Conservation (phyloP, 2,329 filamentous ascomycete species). For the Calycina herbarum region DNA sequence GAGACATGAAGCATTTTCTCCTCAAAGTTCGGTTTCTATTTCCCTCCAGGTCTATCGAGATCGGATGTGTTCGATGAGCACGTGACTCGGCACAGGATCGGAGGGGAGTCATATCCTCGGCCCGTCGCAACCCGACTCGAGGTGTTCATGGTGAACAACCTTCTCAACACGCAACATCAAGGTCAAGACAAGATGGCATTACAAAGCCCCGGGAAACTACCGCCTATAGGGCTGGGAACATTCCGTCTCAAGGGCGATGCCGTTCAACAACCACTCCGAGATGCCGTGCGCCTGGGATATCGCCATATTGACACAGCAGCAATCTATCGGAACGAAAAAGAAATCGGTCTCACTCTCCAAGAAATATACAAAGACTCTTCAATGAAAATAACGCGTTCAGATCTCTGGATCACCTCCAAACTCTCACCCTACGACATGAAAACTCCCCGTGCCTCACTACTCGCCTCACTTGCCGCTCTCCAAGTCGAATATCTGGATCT, state of each 20-base stretch:
- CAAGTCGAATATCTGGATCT: slow-evolving; percentile 66
- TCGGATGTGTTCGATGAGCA: too few relatives aligned
- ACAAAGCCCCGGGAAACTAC: slow-evolving; percentile 1
- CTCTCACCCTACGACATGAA: slow-evolving; percentile 15
- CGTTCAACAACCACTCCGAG: slow-evolving; percentile 19
- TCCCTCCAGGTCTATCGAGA: too few relatives aligned
- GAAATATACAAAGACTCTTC: slow-evolving; percentile 5
- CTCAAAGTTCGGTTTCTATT: too few relatives aligned
- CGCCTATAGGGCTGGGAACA: slow-evolving; percentile 20
- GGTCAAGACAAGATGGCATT: not conserved
- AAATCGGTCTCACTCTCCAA: slow-evolving; percentile 20
- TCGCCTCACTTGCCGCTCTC: slow-evolving; percentile 58
- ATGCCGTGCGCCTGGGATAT: slow-evolving; percentile 28
- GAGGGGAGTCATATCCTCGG: too few relatives aligned
- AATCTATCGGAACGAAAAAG: slow-evolving; percentile 23
- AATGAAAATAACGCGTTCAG: not conserved
- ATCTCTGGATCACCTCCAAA: slow-evolving; percentile 32
- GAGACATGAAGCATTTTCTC: not conserved
- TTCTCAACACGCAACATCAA: too few relatives aligned
- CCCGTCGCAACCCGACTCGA: too few relatives aligned
- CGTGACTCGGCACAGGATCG: too few relatives aligned
- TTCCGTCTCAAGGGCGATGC: slow-evolving; percentile 21
- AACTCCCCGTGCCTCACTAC: slow-evolving; percentile 49
- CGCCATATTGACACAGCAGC: slow-evolving; percentile 30
- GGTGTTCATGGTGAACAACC: too few relatives aligned